A percentile compares a stretch with the other conserved stretches of the same genome.
Conservation (phyloP, 2,329 filamentous ascomycete species). For the Monilinia aucupariae region DNA sequence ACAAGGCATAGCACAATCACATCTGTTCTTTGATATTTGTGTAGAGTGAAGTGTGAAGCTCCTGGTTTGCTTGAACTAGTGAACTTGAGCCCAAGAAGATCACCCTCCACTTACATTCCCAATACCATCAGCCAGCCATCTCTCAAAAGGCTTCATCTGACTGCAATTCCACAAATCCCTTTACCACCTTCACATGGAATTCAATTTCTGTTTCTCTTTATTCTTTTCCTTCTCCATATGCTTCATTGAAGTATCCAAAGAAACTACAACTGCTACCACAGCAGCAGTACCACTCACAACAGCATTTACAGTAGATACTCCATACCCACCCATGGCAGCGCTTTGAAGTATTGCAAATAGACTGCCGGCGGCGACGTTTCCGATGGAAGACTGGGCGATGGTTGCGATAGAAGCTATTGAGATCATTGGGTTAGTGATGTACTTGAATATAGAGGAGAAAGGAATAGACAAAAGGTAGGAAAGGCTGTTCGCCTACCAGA, state of each 20-base stretch:
- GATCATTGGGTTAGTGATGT: neutral
- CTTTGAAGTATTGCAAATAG: constrained; percentile 16
- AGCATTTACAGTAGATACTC: constrained; percentile 1
- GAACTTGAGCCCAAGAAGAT: too few species aligned
- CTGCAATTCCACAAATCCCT: neutral
- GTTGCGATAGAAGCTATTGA: constrained; percentile 1
- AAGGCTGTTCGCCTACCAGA: neutral
- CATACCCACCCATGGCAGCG: constrained; percentile 17
- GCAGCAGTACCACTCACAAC: neutral
- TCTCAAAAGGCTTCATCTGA: neutral
- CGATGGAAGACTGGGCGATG: neutral
- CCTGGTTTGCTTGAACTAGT: too few species aligned
- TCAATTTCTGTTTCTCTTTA: neutral
- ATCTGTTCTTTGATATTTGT: too few species aligned
- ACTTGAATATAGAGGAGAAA: neutral
- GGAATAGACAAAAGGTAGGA: too few species aligned
- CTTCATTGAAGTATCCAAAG: neutral
- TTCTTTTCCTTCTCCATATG: neutral
- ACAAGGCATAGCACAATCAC: too few species aligned
- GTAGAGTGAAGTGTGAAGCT: too few species aligned
- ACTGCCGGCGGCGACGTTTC: constrained; percentile 14
- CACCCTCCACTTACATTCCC: too few species aligned
- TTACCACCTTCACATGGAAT: neutral
- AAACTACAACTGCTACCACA: neutral
- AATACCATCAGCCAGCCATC: too few species aligned